Evolutionary conservation across 2,329 filamentous ascomycete species (phyloP), one percentile per base, ranked within the genome.

Genomic region (Drechslerella coelobrocha): DNA sequence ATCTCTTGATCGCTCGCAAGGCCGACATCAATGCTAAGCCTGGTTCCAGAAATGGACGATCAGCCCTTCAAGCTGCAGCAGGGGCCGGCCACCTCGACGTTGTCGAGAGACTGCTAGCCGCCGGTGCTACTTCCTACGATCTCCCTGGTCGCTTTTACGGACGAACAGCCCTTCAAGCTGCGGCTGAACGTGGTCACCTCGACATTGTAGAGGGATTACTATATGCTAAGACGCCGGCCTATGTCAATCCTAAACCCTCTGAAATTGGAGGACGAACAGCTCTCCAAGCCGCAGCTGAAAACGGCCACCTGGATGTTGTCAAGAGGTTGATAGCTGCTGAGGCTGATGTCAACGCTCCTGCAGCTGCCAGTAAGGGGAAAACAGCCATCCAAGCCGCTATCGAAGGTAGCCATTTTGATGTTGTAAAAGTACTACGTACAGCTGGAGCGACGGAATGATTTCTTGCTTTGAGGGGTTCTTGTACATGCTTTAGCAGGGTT

Each of bases 321-420:
- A 23, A 51, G 23, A 51, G 47, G 47, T 17, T 51, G 19, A 6
- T 51, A 51, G 47, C 47, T 27, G 47, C 47, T 27, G 17, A 51
- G 9, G 47, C 47, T 54, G 26, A 37, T 39, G 31, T 41, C 8
- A 27, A 37, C n/a, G 31, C 31, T n/a, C 8, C n/a, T 37, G 31
- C 31, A 8, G 31, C 31, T 37, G n/a, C 8, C 8, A 8, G n/a
- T 37, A n/a, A n/a, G 8, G 31, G 31, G n/a, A 8, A n/a, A 37
- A 37, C 31, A 37, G 31, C 31, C n/a, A 37, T 37, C n/a, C 31
- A 37, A n/a, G 31, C 31, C 31, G 31, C 31, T 8, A 17, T 19
- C n/a, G 41, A 45, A 45, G 41, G 41, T 19, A 19, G 41, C 6
- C 41, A 45, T 45, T 7, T 45, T 19, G 41, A 45, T 19, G 17